These are phyloP conservation scores for Cicer cuneatum DNA, from an alignment of 306 rosid genomes.

Conservation along the genomic window DNA sequence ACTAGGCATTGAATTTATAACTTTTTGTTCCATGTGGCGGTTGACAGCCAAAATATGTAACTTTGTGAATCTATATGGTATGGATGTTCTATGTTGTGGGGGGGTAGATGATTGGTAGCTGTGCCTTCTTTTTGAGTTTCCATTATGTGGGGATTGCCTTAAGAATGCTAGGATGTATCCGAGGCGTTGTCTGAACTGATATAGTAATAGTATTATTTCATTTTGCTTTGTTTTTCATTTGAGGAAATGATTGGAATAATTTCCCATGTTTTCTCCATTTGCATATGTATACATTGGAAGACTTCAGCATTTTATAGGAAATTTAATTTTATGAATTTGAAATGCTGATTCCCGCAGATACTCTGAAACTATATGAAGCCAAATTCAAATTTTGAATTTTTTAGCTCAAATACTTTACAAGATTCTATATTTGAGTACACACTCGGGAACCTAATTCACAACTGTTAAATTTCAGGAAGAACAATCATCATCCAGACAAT, in stretches of 20 bases:
- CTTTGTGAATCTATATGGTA: neutral
- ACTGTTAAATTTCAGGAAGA: constrained; percentile 64
- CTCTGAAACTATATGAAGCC: neutral
- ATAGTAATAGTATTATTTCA: constrained; percentile 21
- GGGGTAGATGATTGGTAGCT: neutral
- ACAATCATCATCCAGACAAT: constrained; percentile 59
- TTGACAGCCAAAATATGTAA: neutral
- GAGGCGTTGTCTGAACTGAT: constrained; percentile 4
- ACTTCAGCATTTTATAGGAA: constrained; percentile 11
- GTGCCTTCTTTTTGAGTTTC: neutral
- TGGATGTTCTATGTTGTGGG: constrained; percentile 12
- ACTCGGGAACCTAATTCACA: constrained; percentile 10
- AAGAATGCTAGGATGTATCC: constrained; percentile 4
- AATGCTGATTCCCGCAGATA: constrained; percentile 20
- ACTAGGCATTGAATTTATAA: neutral
- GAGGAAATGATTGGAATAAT: constrained; percentile 13
- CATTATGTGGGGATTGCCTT: neutral
- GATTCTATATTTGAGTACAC: constrained; percentile 21
- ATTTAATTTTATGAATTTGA: constrained; percentile 19
- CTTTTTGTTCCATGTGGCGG: neutral
- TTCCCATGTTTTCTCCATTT: constrained; percentile 16
- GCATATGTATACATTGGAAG: neutral
- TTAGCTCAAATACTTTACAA: neutral
- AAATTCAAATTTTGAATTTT: constrained; percentile 14
- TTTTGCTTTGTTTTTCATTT: constrained; percentile 24